phyloP scores from a whole-genome alignment of 495 filamentous ascomycete genomes.

The Pyronema omphalodes region DNA sequence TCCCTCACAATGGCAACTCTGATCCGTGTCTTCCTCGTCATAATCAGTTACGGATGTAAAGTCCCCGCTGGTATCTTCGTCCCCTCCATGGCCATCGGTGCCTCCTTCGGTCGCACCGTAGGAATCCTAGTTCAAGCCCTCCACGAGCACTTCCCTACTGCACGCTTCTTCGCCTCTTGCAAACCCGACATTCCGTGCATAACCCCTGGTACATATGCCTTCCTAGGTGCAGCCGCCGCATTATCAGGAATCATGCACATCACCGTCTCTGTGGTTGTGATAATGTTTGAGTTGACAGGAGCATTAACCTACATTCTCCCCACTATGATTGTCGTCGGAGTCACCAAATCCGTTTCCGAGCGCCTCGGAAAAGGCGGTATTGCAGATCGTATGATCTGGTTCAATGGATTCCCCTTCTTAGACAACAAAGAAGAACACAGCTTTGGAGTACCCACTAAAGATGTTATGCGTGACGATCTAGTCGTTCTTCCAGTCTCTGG shows the following conservation, averaged over 20 bases:
- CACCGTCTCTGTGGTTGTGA: slow-evolving; percentile 88
- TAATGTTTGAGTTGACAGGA: slow-evolving; percentile 95
- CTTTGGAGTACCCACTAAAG: slow-evolving; percentile 86
- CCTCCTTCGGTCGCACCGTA: slow-evolving; percentile 82
- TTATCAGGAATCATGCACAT: slow-evolving; percentile 98
- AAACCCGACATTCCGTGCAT: slow-evolving; percentile 89
- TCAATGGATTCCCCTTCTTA: slow-evolving; percentile 92
- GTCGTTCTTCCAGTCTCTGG: slow-evolving; percentile 55
- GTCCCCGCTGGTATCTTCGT: slow-evolving; percentile 96
- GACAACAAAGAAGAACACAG: slow-evolving; percentile 98
- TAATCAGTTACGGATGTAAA: slow-evolving; percentile 95
- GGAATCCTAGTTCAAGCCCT: slow-evolving; percentile 85
- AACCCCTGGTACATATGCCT: slow-evolving; percentile 89
- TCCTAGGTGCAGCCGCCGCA: slow-evolving; percentile 81
- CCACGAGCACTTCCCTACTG: slow-evolving; percentile 62
- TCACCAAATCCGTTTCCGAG: slow-evolving; percentile 86
- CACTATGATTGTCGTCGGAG: slow-evolving; percentile 96
- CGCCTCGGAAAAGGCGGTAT: slow-evolving; percentile 81
- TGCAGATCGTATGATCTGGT: slow-evolving; percentile 97
- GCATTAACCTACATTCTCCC: slow-evolving; percentile 90
- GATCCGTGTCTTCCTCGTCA: slow-evolving; percentile 66
- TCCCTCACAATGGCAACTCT: slow-evolving; percentile 67
- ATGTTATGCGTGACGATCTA: slow-evolving; percentile 73
- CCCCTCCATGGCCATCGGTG: slow-evolving; percentile 93
- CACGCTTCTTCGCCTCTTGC: slow-evolving; percentile 71